Evolutionary conservation across 768 basidiomycete genomes (phyloP), one percentile per base, ranked within the genome.

Genomic region (Myochromella boudieri): DNA sequence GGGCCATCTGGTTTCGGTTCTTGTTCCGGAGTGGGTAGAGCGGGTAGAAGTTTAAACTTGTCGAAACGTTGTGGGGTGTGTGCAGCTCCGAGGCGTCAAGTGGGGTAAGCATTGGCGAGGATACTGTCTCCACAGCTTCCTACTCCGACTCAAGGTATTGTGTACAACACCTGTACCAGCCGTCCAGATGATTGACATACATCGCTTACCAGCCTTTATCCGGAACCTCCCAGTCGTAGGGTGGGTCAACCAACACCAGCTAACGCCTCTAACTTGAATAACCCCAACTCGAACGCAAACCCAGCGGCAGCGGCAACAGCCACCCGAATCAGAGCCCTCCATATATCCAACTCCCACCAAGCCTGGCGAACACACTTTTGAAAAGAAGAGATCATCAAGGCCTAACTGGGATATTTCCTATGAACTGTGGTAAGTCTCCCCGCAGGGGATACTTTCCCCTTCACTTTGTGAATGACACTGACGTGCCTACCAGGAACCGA

Each of bases 361-460:
- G 77, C 85, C 0, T 93, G 93, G 8, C 95, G 97, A 62, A 76
- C 97, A 1, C 83, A 85, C 1, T 95, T 98, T 59, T 86, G 91
- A 40, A 87, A 87, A 54, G 95, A 93, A 1, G 95, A 97, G 54
- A 75, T 95, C 37, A 93, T 97, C 72, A 92, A 93, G 59, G 95
- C 97, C 11, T 84, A 47, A 92, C 93, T 2, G 93, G 93, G 34
- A 98, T 98, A 37, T 97, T 98, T 66, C 95, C 95, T 0, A 91
- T 95, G 15, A 97, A 95, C 64, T 97, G 97, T 69, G 92, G 97
- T 56, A 91, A 27, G 26, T 37, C 31, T 25, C 43, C n/a, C n/a
- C n/a, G n/a, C n/a, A n/a, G n/a, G n/a, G n/a, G n/a, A n/a, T n/a
- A n/a, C 33, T 6, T 34, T 14, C 18, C 33, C 5, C 14, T 12